These are phyloP conservation scores for Neoboletus magnificus DNA, from an alignment of 768 basidiomycete species.

Conservation along the genomic window DNA sequence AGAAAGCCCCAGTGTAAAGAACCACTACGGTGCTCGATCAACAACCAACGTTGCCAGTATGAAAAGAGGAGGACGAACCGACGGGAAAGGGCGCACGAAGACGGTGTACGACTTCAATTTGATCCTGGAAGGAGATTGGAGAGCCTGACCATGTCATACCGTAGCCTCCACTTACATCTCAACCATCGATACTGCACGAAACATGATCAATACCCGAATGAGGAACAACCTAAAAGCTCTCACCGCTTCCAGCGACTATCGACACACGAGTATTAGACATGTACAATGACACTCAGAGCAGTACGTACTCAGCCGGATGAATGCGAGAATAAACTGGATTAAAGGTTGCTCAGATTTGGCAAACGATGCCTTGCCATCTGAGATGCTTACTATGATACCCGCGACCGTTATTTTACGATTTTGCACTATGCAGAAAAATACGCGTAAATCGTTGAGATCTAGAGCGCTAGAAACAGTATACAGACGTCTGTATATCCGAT, in stretches of 20 bases:
- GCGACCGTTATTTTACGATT: slow-evolving; percentile 12
- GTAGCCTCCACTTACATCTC: slow-evolving; percentile 12
- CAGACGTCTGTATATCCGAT: slow-evolving; percentile 25
- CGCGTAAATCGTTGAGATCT: background rate
- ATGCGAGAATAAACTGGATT: slow-evolving; percentile 13
- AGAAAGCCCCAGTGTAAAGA: too few species aligned
- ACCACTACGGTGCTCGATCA: too few species aligned
- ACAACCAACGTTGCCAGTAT: slow-evolving; percentile 16
- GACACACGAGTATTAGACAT: background rate
- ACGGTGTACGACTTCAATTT: slow-evolving; percentile 1
- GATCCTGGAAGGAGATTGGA: slow-evolving; percentile 11
- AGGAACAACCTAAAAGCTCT: background rate
- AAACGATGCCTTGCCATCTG: background rate
- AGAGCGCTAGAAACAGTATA: background rate
- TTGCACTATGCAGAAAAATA: slow-evolving; percentile 9
- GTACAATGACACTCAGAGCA: background rate
- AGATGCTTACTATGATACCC: slow-evolving; percentile 13
- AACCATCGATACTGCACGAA: background rate
- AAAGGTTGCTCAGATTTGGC: background rate
- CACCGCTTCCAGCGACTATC: background rate
- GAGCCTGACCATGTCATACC: background rate
- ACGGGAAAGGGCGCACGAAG: slow-evolving; percentile 5
- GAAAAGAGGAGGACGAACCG: background rate
- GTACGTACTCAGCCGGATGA: slow-evolving; percentile 19
- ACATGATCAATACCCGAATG: background rate